These are phyloP conservation scores for Elaeis oleifera DNA, from an alignment of 202 grass and related monocot species.

Conservation along the genomic window DNA sequence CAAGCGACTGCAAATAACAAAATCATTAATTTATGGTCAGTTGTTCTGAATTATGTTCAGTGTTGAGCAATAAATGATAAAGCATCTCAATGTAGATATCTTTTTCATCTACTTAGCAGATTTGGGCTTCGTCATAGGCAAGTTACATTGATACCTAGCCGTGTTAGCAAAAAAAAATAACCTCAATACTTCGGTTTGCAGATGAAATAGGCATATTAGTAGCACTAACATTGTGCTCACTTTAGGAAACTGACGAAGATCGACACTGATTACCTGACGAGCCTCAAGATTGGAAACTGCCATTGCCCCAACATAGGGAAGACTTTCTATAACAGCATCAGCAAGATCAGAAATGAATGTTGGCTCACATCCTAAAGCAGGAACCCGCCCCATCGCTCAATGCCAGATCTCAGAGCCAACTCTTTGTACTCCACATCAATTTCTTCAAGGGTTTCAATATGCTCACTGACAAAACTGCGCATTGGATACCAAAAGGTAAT, in stretches of 20 bases:
- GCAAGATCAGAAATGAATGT: conserved; percentile 83
- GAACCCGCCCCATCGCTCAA: conserved; percentile 84
- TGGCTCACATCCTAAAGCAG: conserved; percentile 69
- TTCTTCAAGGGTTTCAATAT: conserved; percentile 97
- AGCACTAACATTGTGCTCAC: too few relatives aligned
- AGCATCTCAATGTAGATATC: too few relatives aligned
- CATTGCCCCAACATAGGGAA: conserved; percentile 97
- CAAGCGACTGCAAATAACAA: conserved; percentile 67
- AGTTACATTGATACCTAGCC: too few relatives aligned
- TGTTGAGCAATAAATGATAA: too few relatives aligned
- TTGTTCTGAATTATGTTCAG: too few relatives aligned
- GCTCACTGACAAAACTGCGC: conserved; percentile 93
- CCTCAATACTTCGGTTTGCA: too few relatives aligned
- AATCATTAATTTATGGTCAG: not conserved
- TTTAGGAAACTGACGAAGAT: not conserved
- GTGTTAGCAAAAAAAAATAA: too few relatives aligned
- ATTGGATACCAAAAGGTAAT: conserved; percentile 14
- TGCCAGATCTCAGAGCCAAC: conserved; percentile 81
- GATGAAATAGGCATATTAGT: too few relatives aligned
- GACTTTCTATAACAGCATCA: conserved; percentile 91
- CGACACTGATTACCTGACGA: conserved; percentile 61
- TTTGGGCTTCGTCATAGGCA: too few relatives aligned
- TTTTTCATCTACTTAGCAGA: too few relatives aligned
- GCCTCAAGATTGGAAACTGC: conserved; percentile 97
- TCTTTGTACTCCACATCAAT: conserved; percentile 97